These are phyloP conservation scores for Melastoma malabathricum DNA, from an alignment of 345 rosid species.

Conservation along the genomic window DNA sequence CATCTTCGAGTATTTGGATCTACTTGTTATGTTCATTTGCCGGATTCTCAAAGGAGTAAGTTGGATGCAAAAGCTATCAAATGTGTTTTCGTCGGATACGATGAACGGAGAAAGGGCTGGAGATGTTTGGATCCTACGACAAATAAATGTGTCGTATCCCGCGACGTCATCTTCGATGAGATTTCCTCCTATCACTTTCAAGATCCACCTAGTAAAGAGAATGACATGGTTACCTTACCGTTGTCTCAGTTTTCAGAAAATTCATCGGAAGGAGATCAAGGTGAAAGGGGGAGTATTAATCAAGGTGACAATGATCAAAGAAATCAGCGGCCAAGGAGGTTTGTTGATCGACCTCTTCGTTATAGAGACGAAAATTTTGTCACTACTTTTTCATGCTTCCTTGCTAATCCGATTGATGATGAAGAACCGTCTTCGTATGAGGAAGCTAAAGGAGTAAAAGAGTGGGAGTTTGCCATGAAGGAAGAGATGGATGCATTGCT, in stretches of 20 bases:
- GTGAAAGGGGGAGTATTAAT: not conserved
- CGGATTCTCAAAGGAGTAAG: slow-evolving; percentile 4
- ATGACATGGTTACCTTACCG: too few species aligned
- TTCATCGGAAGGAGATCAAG: too few species aligned
- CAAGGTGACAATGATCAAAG: too few species aligned
- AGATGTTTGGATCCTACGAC: slow-evolving; percentile 14
- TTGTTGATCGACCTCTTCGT: not conserved
- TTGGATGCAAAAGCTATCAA: slow-evolving; percentile 6
- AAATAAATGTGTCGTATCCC: not conserved
- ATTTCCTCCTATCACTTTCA: slow-evolving; percentile 3
- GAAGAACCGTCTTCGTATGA: not conserved
- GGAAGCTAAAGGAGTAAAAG: not conserved
- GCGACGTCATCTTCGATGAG: slow-evolving; percentile 14
- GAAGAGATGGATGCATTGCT: not conserved
- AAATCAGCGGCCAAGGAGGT: not conserved
- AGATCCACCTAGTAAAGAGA: too few species aligned
- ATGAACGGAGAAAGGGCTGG: slow-evolving; percentile 8
- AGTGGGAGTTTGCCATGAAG: not conserved
- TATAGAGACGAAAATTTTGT: slow-evolving; percentile 5
- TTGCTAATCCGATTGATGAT: not conserved
- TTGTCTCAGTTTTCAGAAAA: too few species aligned
- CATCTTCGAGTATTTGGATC: slow-evolving; percentile 8
- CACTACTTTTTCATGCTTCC: not conserved
- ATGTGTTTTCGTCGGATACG: slow-evolving; percentile 3
- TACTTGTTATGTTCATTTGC: not conserved